Evolutionary conservation across 2,329 filamentous ascomycete species (phyloP), one percentile per base, ranked within the genome.

Genomic region (Aspergillus sp.): DNA sequence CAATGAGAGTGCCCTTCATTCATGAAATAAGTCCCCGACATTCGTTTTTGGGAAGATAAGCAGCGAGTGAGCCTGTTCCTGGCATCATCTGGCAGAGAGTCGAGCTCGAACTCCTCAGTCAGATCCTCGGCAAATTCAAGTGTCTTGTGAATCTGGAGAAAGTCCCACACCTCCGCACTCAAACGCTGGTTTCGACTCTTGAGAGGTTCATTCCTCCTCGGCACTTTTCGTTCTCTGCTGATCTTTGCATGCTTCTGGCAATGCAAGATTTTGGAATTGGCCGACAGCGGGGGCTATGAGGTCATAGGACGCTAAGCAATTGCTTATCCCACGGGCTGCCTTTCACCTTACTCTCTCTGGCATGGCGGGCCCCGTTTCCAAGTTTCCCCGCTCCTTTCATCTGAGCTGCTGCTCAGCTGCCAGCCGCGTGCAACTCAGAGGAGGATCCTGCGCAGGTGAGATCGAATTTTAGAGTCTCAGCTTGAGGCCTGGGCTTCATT

Each of bases 361-460:
- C 49, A 52, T 48, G 19, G 28, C 43, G n/a, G 19, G 15, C 45
- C 47, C 13, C 56, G 46, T 46, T 52, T 38, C 48, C 56, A 48
- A 48, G 49, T 46, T 52, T 38, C 56, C 56, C 56, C 56, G 49
- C 56, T 53, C 45, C 55, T 38, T 51, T 23, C 22, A 25, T 28
- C 41, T 47, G 45, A 15, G 11, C 7, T 34, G 11, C 7, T 34
- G n/a, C 11, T 13, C 7, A 23, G 19, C 19, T 19, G n/a, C 11
- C 8, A n/a, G 11, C 8, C 31, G 38, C 41, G 22, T 54, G 38
- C 11, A 17, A 22, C 23, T 45, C 15, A n/a, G 15, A 17, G 9
- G 30, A 22, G 34, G 50, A 7, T 23, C n/a, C 8, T 15, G 38
- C n/a, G 6, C 19, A 28, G 25, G 25, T 7, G 47, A 25, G 22